A percentile compares a stretch with the other conserved stretches of the same genome.
phyloP scores from a whole-genome alignment of 257 asterid genomes.

The Solanum infundibuliforme region DNA sequence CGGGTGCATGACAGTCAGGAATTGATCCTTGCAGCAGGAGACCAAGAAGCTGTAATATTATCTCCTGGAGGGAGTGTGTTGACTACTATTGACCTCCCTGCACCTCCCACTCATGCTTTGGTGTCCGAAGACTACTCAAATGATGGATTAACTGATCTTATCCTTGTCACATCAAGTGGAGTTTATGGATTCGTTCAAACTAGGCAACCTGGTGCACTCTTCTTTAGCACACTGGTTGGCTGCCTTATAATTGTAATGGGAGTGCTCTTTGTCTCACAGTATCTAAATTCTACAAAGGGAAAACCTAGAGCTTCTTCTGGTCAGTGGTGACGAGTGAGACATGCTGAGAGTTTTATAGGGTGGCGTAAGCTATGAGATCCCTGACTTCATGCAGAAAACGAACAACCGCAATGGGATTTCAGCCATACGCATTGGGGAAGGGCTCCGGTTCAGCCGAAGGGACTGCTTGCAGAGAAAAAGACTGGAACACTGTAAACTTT shows the following conservation, averaged over 20 bases:
- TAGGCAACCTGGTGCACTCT: constrained; percentile 95
- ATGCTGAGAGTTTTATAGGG: not conserved
- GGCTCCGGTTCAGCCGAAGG: not conserved
- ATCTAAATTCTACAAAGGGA: constrained; percentile 63
- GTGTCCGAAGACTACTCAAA: constrained; percentile 75
- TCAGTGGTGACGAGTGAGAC: constrained; percentile 25
- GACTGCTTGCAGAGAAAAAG: not conserved
- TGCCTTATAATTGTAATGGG: constrained; percentile 91
- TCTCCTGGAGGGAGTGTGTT: constrained; percentile 82
- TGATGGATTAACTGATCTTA: constrained; percentile 76
- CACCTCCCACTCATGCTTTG: constrained; percentile 81
- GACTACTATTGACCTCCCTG: constrained; percentile 64
- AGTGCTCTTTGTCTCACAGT: constrained; percentile 76
- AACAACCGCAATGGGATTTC: not conserved
- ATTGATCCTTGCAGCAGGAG: constrained; percentile 90
- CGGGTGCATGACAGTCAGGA: constrained; percentile 65
- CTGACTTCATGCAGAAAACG: not conserved
- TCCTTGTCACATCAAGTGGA: constrained; percentile 70
- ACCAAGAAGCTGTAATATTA: constrained; percentile 72
- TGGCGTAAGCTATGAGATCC: not conserved
- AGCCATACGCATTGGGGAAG: not conserved
- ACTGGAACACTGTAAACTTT: not conserved
- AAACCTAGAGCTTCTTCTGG: constrained; percentile 61
- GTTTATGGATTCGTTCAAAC: constrained; percentile 93
- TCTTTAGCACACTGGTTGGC: constrained; percentile 94